Evolutionary conservation across 2,329 filamentous ascomycete genomes (phyloP), one percentile per base, ranked within the genome.

Genomic region (Nigrospora osmanthi): DNA sequence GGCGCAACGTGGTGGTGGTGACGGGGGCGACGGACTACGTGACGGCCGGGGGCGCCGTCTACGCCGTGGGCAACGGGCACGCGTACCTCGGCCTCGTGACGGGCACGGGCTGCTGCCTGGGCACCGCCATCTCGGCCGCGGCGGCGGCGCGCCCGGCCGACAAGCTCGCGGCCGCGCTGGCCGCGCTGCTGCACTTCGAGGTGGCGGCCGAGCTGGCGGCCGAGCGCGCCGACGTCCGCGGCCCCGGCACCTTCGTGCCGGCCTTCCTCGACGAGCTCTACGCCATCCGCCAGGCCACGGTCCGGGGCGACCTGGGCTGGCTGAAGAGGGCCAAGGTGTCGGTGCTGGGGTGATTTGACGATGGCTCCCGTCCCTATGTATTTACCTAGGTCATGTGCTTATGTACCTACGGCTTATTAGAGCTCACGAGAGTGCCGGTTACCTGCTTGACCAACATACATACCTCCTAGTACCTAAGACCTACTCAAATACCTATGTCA

Each of bases 201-300:
- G 67, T 80, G 17, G 80, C 81, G 2, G 87, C 88, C 0, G 84
- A 91, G 66, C 66, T 69, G 42, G 80, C 81, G 1, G 87, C 87
- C 0, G 77, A 78, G 56, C 70, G 80, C 43, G 47, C 68, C 0
- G 75, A 82, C 50, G 87, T 93, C 3, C 73, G 71, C 47, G 91
- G 91, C 0, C 89, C 91, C 0, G 91, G 91, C 0, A 88, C 82
- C 1, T 96, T 96, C 68, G 81, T 94, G 12, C 85, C 89, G 0
- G 83, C 83, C 0, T 90, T 96, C 57, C 68, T 96, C 36, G 91
- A 97, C 54, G 85, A 79, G 64, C 56, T 84, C 50, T 74, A 73
- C 53, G 60, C 61, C 19, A 55, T 80, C 15, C 64, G 78, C 44
- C 68, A 67, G 51, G 69, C 69, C 31, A 76, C 76, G 3, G 66